Conservation (phyloP, 441 rosid genomes). For the Eutrema salsugineum region DNA sequence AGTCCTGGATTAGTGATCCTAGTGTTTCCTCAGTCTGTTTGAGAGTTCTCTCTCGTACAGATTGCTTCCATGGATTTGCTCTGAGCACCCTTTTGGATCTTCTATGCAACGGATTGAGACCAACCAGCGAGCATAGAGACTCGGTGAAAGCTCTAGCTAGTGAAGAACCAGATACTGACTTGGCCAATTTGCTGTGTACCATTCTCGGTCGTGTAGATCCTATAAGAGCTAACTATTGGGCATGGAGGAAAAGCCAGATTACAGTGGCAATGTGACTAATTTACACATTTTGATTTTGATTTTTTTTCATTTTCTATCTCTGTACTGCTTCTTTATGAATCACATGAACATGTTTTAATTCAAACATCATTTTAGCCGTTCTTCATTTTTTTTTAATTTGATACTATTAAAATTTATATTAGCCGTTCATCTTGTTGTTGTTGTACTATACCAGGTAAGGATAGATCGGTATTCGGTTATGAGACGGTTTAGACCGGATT, state of each 20-base stretch:
- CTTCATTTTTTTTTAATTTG: no score
- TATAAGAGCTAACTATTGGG: constrained; percentile 77
- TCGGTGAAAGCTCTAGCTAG: constrained; percentile 48
- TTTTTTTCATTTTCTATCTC: background rate
- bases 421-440: constrained; percentile 3
- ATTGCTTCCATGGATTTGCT: constrained; percentile 59
- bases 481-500: background rate
- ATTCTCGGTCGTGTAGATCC: constrained; percentile 62
- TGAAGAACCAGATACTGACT: constrained; percentile 36
- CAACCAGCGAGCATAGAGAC: constrained; percentile 61
- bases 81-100: constrained; percentile 76
- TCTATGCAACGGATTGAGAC: constrained; percentile 60
- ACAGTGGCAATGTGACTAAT: constrained; percentile 15
- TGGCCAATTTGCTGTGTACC: constrained; percentile 58
- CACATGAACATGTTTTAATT: background rate
- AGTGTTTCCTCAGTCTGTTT: constrained; percentile 62
- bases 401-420: no score
- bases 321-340: background rate
- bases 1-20: constrained; percentile 54
- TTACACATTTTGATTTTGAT: background rate
- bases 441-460: background rate
- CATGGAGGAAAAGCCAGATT: constrained; percentile 71
- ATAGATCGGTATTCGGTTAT: background rate
- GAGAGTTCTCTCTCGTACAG: constrained; percentile 41
- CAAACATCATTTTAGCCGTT: no score